Base-by-base conservation (phyloP, 352 stramenopile genomes). In the Globisporangium iwayamae region DNA sequence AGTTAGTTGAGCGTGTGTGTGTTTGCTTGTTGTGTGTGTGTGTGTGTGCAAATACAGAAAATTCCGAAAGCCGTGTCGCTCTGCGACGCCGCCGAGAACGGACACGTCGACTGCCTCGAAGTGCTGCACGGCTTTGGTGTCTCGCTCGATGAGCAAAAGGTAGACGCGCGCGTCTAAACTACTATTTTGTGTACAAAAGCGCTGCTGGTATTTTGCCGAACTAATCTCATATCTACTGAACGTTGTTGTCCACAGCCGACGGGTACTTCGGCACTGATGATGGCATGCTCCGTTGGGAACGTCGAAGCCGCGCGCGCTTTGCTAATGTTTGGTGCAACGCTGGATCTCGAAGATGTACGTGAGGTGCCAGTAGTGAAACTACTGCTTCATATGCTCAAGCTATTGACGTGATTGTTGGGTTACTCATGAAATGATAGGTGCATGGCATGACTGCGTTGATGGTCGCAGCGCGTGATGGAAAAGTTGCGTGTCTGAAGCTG, bases 251-350 rank as follows among this genome's bases (percentile, higher is more conserved):
- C 53, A 8, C 52, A 95, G 84, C 86, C 86, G 2, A 95, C 85
- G 7, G 86, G 86, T 7, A 91, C 85, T 25, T 87, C 83, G 2
- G 76, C 86, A 13, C 67, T 95, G 8, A 95, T 95, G 86, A 87
- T 92, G 67, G 86, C 86, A 56, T 91, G 84, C 53, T 93, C 86
- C 3, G 83, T 90, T 1, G 86, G 84, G n/a, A 95, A 95, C 65
- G 78, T 95, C n/a, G 84, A 95, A 65, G 86, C 78, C 0, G 82
- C 83, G 13, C 78, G 86, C 0, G 86, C 86, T 3, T 67, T 95
- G 65, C 65, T 95, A 18, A 93, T 93, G 84, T 95, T 90, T 76
- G 85, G 86, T 25, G 84, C 86, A 18, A 91, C 81, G 54, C 73
- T 95, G 9, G 86, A 95, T 60, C 64, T 93, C 30, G 86, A 95